Percentiles rank a stretch among this genome's conserved stretches.
phyloP scores from a whole-genome alignment of 441 rosid species.

The Hura crepitans region DNA sequence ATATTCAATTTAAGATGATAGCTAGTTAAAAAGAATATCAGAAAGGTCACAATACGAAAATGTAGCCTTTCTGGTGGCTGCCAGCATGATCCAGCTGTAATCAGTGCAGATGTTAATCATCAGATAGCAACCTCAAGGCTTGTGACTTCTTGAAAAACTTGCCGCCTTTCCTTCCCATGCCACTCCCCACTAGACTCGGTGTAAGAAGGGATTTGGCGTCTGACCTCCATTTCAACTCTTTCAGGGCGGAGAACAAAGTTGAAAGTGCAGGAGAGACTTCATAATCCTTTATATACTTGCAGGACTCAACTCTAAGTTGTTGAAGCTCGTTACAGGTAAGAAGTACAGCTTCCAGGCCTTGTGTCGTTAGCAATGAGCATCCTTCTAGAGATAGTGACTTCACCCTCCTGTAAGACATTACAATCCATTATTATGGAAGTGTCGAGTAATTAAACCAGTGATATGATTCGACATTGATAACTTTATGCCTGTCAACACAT shows the following conservation, averaged over 20 bases:
- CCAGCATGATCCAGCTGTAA: neutral
- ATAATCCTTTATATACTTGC: slow-evolving; percentile 57
- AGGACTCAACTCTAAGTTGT: slow-evolving; percentile 57
- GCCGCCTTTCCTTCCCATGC: slow-evolving; percentile 73
- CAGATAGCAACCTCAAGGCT: slow-evolving; percentile 22
- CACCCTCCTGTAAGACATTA: slow-evolving; percentile 49
- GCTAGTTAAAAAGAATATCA: neutral
- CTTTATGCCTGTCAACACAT: neutral
- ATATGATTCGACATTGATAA: neutral
- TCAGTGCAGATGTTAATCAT: slow-evolving; percentile 16
- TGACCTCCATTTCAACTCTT: slow-evolving; percentile 85
- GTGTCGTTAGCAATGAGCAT: slow-evolving; percentile 68
- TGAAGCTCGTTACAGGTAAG: slow-evolving; percentile 60
- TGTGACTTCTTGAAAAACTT: slow-evolving; percentile 60
- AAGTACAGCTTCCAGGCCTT: slow-evolving; percentile 64
- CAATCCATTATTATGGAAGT: neutral
- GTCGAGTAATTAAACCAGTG: neutral
- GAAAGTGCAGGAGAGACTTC: slow-evolving; percentile 66
- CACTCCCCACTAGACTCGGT: slow-evolving; percentile 58
- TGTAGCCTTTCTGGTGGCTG: slow-evolving; percentile 2
- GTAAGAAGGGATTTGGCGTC: slow-evolving; percentile 59
- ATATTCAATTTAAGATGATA: neutral
- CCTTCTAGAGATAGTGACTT: slow-evolving; percentile 60
- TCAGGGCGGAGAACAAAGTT: slow-evolving; percentile 56
- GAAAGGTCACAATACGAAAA: neutral